phyloP scores from a whole-genome alignment of 2,329 filamentous ascomycete genomes.

The Diaporthe caulivora region DNA sequence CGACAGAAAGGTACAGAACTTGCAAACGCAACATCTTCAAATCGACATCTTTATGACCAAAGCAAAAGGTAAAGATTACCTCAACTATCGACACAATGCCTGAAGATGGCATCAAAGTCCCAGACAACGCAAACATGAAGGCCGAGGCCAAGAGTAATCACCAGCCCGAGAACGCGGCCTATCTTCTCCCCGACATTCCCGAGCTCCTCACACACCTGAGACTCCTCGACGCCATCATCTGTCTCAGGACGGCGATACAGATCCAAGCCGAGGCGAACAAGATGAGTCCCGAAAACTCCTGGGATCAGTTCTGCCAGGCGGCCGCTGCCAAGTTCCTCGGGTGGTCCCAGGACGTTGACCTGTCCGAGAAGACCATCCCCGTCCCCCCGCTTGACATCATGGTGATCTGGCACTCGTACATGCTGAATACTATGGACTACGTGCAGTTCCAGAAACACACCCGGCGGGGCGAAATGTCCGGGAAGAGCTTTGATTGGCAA shows the following conservation, averaged over 20 bases:
- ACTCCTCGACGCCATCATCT: background rate
- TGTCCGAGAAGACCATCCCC: background rate
- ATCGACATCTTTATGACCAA: background rate
- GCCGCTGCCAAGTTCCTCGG: constrained; percentile 13
- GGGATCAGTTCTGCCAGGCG: background rate
- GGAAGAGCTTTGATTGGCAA: constrained; percentile 18
- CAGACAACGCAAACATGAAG: background rate
- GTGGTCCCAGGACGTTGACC: constrained; percentile 14
- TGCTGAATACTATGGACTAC: constrained; percentile 23
- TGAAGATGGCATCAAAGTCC: too few relatives aligned
- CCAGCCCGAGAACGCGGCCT: background rate
- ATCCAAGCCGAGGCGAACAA: background rate
- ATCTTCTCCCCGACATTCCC: background rate
- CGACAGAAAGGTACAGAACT: background rate
- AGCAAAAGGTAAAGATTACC: background rate
- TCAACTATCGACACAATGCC: background rate
- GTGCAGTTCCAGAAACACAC: background rate
- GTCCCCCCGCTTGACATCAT: constrained; percentile 3
- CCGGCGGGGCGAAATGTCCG: background rate
- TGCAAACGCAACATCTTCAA: background rate
- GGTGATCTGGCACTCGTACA: constrained; percentile 28
- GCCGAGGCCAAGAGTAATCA: background rate
- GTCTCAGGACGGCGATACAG: background rate
- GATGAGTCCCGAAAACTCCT: background rate
- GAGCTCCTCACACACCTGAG: constrained; percentile 11